Evolutionary conservation across 2,329 filamentous ascomycete species (phyloP), one percentile per base, ranked within the genome.

Genomic region (Corniculantispora saksenae): DNA sequence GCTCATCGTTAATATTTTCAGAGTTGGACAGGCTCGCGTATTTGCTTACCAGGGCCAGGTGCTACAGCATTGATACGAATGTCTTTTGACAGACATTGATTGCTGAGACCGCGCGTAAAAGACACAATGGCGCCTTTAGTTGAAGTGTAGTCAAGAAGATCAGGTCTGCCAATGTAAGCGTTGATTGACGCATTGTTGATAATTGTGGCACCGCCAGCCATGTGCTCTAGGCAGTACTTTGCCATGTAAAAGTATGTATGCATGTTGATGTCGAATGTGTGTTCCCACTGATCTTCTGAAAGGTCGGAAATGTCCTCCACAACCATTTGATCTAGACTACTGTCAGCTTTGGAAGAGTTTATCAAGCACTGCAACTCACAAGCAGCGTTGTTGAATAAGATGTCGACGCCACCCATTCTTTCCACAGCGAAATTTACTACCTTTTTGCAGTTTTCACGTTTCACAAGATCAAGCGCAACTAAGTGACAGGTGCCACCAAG

Each of bases 111-210:
- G 43, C 91, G 88, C 0, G 91, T 94, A 78, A 95, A 95, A 3
- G 91, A 85, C 3, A 94, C 79, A 69, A 95, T 90, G 62, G 91
- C 91, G 43, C 91, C 91, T 75, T 92, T 92, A 29, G 89, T 92
- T 1, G 89, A 88, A 0, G 91, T 93, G 79, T 95, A 94, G 77
- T 95, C 91, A 57, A 95, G 85, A 2, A 94, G 83, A 71, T 94
- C 91, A 0, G 89, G 89, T 1, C 91, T 89, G 47, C 92, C 92
- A 65, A 93, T 86, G 78, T 94, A 95, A 29, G 89, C 91, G 75
- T 94, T 94, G 74, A 95, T 89, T 38, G 90, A 93, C 53, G 91
- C 89, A 74, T 92, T 93, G 81, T 94, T 95, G 83, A 96, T 93
- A 75, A 96, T 93, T 29, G 87, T 88, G 64, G 87, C 84, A 43